A percentile compares a stretch with the other conserved stretches of the same genome.
Evolutionary conservation across 805 yeast genomes (phyloP).

Genomic region (Candida vartiovaarae): DNA sequence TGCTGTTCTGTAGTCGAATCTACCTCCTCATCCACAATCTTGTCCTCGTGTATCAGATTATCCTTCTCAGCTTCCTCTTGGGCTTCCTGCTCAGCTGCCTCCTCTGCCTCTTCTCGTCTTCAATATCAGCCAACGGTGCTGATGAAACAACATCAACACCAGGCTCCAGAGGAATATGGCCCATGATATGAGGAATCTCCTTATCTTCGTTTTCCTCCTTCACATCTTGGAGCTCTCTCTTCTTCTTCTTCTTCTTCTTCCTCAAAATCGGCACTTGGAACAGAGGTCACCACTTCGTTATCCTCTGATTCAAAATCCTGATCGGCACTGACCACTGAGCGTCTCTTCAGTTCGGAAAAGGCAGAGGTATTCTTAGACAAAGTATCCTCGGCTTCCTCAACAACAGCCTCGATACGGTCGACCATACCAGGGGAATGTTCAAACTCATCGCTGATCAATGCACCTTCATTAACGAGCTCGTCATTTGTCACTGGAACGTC

Average conservation of each 20-base stretch:
- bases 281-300: neutral
- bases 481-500: slow-evolving; percentile 29
- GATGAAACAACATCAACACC: too few species aligned
- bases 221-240: neutral
- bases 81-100: neutral
- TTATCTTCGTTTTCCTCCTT: neutral
- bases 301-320: neutral
- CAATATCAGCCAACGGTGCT: neutral
- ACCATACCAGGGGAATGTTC: slow-evolving; percentile 13
- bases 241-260: slow-evolving; percentile 3
- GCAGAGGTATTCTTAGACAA: neutral
- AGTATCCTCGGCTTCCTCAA: slow-evolving; percentile 10
- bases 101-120: neutral
- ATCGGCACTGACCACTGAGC: neutral
- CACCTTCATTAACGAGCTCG: slow-evolving; percentile 51
- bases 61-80: neutral
- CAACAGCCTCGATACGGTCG: slow-evolving; percentile 12
- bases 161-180: too few species aligned
- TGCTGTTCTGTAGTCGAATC: neutral
- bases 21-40: neutral
- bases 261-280: neutral
- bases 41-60: neutral
- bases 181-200: too few species aligned
- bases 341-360: neutral
- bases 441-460: slow-evolving; percentile 40